Percentiles rank a stretch among this genome's conserved stretches.
Conservation (phyloP, 2,329 filamentous ascomycete genomes). For the Torrubiella hemipterigena region DNA sequence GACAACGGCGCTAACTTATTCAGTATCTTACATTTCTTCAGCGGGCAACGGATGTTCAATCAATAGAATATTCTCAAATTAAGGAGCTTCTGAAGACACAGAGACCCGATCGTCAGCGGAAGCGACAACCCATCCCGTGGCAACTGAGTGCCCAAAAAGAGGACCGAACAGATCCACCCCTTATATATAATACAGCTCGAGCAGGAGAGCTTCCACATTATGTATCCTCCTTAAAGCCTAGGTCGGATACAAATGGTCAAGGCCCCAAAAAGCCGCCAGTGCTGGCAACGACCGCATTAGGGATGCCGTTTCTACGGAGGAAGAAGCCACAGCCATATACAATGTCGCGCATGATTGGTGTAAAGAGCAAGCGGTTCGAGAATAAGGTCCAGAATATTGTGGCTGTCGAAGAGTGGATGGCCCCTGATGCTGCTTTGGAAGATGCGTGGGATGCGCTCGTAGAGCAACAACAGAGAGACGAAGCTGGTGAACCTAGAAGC, state of each 20-base stretch:
- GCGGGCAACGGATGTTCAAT: not conserved
- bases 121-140: too few species aligned
- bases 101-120: too few species aligned
- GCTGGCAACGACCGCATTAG: conserved; percentile 40
- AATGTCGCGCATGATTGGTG: conserved; percentile 45
- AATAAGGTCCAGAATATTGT: conserved; percentile 24
- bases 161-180: too few species aligned
- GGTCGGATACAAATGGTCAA: too few species aligned
- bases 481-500: conserved; percentile 6
- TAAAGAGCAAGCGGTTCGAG: conserved; percentile 34
- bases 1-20: not conserved
- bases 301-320: conserved; percentile 53
- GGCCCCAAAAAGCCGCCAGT: too few species aligned
- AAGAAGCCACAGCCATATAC: conserved; percentile 50
- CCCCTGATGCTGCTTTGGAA: conserved; percentile 21
- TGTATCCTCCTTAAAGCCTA: too few species aligned
- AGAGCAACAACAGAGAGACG: conserved; percentile 11
- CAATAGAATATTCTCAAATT: too few species aligned
- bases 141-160: too few species aligned
- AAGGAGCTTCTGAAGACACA: too few species aligned
- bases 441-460: conserved; percentile 37
- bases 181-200: too few species aligned
- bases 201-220: too few species aligned
- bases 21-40: not conserved
- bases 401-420: conserved; percentile 24